phyloP scores from a whole-genome alignment of 768 basidiomycete species.

The Macrocybe gigantea region DNA sequence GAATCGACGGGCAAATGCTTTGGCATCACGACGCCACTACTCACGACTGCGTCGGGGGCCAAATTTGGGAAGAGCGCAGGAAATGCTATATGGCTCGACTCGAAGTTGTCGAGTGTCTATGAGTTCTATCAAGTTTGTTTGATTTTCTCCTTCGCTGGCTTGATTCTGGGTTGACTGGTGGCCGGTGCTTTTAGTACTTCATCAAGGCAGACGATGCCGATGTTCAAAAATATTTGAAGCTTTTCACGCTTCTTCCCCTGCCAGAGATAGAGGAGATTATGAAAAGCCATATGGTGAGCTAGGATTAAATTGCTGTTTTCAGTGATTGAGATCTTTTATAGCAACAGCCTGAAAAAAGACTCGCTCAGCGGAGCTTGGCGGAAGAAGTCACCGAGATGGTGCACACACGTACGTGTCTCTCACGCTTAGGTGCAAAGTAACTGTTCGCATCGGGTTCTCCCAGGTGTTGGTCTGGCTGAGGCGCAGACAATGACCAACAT shows the following conservation, averaged over 20 bases:
- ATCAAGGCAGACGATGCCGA: slow-evolving; percentile 75
- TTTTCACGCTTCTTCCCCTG: slow-evolving; percentile 74
- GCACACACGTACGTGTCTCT: slow-evolving; percentile 27
- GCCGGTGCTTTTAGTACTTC: slow-evolving; percentile 65
- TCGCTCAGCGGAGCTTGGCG: slow-evolving; percentile 44
- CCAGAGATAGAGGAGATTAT: slow-evolving; percentile 53
- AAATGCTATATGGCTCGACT: slow-evolving; percentile 90
- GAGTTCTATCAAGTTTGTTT: slow-evolving; percentile 87
- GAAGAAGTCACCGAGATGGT: slow-evolving; percentile 50
- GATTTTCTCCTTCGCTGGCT: not conserved
- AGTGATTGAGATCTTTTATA: slow-evolving; percentile 10
- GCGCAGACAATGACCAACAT: slow-evolving; percentile 39
- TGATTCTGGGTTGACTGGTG: not conserved
- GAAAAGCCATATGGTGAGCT: slow-evolving; percentile 48
- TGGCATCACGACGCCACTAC: slow-evolving; percentile 89
- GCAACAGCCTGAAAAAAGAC: slow-evolving; percentile 36
- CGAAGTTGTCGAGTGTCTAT: slow-evolving; percentile 71
- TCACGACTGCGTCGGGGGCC: slow-evolving; percentile 84
- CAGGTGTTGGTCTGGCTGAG: slow-evolving; percentile 31
- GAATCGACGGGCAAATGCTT: slow-evolving; percentile 39
- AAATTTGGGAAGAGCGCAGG: slow-evolving; percentile 98
- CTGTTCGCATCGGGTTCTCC: slow-evolving; percentile 4
- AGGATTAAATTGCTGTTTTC: not conserved
- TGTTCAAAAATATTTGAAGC: slow-evolving; percentile 69
- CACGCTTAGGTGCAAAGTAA: not conserved